These are phyloP conservation scores for Plectosphaerella cucumerina DNA, from an alignment of 2,329 filamentous ascomycete species.

Conservation along the genomic window DNA sequence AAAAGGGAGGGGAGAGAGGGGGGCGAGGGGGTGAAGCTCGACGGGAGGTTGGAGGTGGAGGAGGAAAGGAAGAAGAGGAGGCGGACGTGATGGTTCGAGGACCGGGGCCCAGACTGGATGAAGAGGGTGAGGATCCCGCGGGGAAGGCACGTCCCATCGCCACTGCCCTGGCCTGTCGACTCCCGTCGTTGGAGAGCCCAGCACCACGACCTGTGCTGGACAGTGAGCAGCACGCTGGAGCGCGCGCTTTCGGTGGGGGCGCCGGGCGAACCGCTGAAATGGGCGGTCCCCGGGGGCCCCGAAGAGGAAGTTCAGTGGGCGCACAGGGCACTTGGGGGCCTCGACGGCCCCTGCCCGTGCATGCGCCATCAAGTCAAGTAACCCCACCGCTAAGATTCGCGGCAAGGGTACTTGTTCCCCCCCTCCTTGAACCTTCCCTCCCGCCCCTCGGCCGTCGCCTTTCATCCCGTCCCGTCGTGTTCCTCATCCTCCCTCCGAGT, in stretches of 20 bases:
- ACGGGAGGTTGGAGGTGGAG: constrained; percentile 10
- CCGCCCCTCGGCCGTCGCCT: too few relatives aligned
- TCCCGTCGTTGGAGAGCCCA: too few relatives aligned
- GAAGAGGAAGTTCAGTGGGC: not conserved
- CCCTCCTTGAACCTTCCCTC: not conserved
- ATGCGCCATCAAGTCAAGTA: not conserved
- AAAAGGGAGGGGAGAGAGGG: constrained; percentile 7
- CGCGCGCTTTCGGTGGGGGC: too few relatives aligned
- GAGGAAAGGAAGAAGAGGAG: constrained; percentile 2
- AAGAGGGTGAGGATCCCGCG: not conserved
- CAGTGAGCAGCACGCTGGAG: too few relatives aligned
- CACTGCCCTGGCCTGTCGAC: too few relatives aligned
- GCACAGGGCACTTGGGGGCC: not conserved
- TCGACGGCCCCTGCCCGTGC: not conserved
- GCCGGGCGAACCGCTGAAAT: too few relatives aligned
- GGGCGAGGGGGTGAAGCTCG: constrained; percentile 7
- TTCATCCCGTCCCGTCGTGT: too few relatives aligned
- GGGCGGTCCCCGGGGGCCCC: too few relatives aligned
- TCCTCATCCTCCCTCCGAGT: too few relatives aligned
- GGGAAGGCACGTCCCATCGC: not conserved
- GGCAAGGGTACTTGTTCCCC: not conserved
- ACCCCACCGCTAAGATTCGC: not conserved
- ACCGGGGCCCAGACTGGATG: not conserved
- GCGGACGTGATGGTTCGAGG: not conserved
- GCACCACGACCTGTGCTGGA: too few relatives aligned